Percentiles rank a stretch among this genome's conserved stretches.
These are phyloP conservation scores for Botryotinia globosa DNA, from an alignment of 2,329 filamentous ascomycete genomes.

Conservation along the genomic window DNA sequence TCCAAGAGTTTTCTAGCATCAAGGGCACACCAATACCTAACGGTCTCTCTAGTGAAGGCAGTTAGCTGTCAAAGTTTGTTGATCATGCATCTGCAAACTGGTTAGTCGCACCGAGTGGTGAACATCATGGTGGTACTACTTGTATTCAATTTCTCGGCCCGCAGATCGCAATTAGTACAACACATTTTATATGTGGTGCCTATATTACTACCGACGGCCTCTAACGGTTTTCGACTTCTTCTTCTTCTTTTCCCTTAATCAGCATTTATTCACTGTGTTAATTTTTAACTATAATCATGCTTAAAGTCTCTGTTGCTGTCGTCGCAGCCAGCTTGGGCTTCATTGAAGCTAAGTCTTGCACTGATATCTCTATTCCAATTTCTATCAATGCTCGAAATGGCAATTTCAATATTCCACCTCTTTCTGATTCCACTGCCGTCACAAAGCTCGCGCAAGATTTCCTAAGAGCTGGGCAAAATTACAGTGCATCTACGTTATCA, in stretches of 20 bases:
- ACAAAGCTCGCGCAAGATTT: conserved; percentile 11
- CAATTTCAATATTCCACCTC: conserved; percentile 7
- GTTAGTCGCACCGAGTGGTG: neutral
- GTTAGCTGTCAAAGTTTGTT: neutral
- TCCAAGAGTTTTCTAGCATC: neutral
- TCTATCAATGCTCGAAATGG: conserved; percentile 18
- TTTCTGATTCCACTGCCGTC: conserved; percentile 4
- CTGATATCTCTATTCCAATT: conserved; percentile 11
- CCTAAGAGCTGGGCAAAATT: conserved; percentile 16
- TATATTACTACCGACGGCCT: neutral
- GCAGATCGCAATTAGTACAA: neutral
- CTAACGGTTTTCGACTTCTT: neutral
- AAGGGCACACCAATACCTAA: neutral
- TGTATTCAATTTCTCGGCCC: neutral
- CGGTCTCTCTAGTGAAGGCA: neutral
- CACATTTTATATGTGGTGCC: neutral
- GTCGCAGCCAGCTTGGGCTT: conserved; percentile 6
- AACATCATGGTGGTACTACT: neutral
- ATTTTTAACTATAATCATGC: neutral
- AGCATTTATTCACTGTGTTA: neutral
- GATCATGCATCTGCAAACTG: neutral
- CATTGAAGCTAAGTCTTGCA: conserved; percentile 14
- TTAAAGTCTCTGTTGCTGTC: neutral
- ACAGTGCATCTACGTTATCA: neutral
- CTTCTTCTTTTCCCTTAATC: neutral